phyloP scores from a whole-genome alignment of 257 asterid genomes.

The Fraxinus pennsylvanica region DNA sequence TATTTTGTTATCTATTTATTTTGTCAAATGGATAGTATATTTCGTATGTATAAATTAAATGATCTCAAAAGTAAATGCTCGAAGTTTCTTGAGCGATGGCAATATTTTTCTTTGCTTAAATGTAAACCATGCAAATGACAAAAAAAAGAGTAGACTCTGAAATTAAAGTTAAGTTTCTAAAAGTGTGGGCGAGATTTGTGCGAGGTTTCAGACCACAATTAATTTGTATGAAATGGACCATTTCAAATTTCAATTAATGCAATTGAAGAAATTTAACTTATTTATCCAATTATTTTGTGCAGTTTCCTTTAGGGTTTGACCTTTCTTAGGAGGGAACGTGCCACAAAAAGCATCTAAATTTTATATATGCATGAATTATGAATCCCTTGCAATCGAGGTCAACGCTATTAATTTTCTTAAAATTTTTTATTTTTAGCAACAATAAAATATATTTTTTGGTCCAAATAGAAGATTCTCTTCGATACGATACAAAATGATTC shows the following conservation, averaged over 20 bases:
- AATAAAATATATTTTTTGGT: neutral
- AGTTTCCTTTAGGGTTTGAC: constrained; percentile 13
- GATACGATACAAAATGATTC: neutral
- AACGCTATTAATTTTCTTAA: constrained; percentile 12
- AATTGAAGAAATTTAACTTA: neutral
- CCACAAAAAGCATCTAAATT: constrained; percentile 27
- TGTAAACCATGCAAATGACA: neutral
- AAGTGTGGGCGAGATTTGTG: constrained; percentile 30
- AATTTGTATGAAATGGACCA: neutral
- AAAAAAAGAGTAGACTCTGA: constrained; percentile 5
- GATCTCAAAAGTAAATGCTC: neutral
- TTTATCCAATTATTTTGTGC: neutral
- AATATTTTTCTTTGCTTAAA: neutral
- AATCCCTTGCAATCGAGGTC: constrained; percentile 23
- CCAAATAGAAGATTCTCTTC: neutral
- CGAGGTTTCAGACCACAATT: constrained; percentile 23
- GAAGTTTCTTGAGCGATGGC: neutral
- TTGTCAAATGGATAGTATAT: neutral
- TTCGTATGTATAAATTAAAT: neutral
- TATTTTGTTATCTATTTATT: neutral
- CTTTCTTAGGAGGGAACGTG: constrained; percentile 28
- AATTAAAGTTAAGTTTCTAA: constrained; percentile 7
- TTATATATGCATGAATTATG: neutral
- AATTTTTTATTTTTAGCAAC: neutral
- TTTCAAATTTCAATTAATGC: neutral